Evolutionary conservation across 2,329 filamentous ascomycete species (phyloP).

Genomic region (Fusarium lateritium): DNA sequence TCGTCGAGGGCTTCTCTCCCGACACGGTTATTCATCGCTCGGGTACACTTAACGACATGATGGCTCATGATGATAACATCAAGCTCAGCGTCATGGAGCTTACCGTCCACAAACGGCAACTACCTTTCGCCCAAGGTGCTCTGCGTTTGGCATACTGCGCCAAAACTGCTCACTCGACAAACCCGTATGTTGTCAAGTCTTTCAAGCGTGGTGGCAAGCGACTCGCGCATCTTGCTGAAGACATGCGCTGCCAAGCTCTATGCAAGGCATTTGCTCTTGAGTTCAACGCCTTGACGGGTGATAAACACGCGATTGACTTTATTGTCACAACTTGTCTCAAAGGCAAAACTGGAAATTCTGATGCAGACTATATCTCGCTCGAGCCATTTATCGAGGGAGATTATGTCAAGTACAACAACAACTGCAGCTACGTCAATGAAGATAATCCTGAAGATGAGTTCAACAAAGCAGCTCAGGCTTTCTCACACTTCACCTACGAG

Average conservation of each 20-base stretch:
- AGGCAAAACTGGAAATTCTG: constrained; percentile 17
- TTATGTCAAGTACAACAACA: constrained; percentile 59
- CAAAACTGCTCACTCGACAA: constrained; percentile 46
- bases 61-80: constrained; percentile 55
- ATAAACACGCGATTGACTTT: constrained; percentile 50
- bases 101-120: constrained; percentile 50
- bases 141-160: constrained; percentile 55
- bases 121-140: constrained; percentile 51
- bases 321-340: constrained; percentile 53
- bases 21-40: constrained; percentile 48
- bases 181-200: constrained; percentile 55
- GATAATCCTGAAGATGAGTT: constrained; percentile 39
- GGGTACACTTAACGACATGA: constrained; percentile 55
- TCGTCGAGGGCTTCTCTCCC: constrained; percentile 47
- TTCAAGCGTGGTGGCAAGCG: constrained; percentile 43
- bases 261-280: constrained; percentile 59
- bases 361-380: constrained; percentile 49
- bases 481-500: constrained; percentile 61
- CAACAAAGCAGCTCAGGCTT: constrained; percentile 56
- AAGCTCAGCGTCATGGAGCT: constrained; percentile 53
- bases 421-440: constrained; percentile 52
- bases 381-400: constrained; percentile 55
- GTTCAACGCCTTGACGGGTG: constrained; percentile 53
- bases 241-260: constrained; percentile 57
- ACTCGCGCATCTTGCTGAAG: constrained; percentile 54